Evolutionary conservation across 192 early-diverging fungal genomes (phyloP).

Genomic region (Coemansia sp.): DNA sequence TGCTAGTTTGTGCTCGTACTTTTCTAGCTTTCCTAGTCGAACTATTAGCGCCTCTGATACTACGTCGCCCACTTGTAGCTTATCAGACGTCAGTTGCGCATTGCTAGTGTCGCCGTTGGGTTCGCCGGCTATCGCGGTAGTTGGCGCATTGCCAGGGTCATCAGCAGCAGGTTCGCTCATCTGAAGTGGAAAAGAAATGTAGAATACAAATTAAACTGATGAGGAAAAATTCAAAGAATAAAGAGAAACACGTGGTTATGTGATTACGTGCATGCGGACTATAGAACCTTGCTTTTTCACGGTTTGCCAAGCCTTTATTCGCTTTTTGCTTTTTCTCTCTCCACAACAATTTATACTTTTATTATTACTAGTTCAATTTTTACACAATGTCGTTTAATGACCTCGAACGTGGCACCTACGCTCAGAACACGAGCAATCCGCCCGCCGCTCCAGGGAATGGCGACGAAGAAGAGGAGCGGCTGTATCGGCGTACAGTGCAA

Average conservation of each 20-base stretch:
- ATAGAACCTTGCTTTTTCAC: not conserved
- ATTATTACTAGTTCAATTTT: constrained; percentile 2
- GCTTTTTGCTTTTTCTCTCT: constrained; percentile 7
- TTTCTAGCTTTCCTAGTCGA: constrained; percentile 43
- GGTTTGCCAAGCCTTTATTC: not conserved
- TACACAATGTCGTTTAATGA: constrained; percentile 68
- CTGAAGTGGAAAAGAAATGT: not conserved
- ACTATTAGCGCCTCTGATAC: constrained; percentile 29
- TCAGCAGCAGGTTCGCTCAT: constrained; percentile 17
- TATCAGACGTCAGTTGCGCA: constrained; percentile 27
- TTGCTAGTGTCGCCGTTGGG: constrained; percentile 11
- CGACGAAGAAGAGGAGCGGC: constrained; percentile 52
- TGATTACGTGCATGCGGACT: not conserved
- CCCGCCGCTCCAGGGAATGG: constrained; percentile 6
- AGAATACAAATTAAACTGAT: not conserved
- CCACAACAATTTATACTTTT: not conserved
- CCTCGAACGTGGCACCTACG: constrained; percentile 60
- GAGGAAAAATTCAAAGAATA: not conserved
- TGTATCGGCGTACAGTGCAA: constrained; percentile 61
- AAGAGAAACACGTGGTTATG: not conserved
- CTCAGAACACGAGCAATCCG: constrained; percentile 5
- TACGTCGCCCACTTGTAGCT: constrained; percentile 29
- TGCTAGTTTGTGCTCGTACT: constrained; percentile 55
- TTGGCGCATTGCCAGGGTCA: constrained; percentile 7
- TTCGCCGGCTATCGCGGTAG: not conserved